phyloP scores from a whole-genome alignment of 202 grass and related monocot species.

The Bolboschoenoplectus hybrid region DNA sequence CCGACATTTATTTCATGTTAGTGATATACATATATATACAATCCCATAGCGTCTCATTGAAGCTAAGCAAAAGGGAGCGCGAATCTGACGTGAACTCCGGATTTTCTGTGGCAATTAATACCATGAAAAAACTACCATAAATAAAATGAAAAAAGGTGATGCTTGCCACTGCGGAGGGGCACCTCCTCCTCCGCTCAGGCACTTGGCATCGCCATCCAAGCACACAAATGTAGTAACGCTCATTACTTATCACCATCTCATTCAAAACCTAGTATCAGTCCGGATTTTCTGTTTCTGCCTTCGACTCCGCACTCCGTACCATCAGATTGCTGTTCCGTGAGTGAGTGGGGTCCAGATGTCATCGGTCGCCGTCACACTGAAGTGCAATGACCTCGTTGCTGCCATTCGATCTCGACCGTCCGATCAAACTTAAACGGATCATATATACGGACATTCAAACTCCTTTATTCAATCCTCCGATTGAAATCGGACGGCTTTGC shows the following conservation, averaged over 20 bases:
- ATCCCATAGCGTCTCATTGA: not conserved
- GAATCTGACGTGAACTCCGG: not conserved
- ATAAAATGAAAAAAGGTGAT: not conserved
- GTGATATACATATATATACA: too few relatives aligned
- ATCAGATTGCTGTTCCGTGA: not conserved
- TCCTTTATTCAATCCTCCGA: not conserved
- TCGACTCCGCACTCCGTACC: not conserved
- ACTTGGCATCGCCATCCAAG: constrained; percentile 11
- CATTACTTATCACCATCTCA: not conserved
- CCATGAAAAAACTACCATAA: too few relatives aligned
- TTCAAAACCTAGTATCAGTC: not conserved
- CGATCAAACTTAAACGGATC: not conserved
- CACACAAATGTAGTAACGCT: not conserved
- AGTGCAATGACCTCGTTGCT: not conserved
- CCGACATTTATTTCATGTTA: too few relatives aligned
- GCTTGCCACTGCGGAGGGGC: not conserved
- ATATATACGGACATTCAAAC: not conserved
- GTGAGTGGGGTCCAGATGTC: not conserved
- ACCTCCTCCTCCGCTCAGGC: not conserved
- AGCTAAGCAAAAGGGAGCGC: not conserved
- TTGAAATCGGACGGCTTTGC: not conserved
- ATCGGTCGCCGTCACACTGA: not conserved
- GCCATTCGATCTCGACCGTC: not conserved
- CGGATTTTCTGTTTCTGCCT: not conserved
- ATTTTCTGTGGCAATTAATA: not conserved